Conservation (phyloP, 1,284 basidiomycete genomes). For the Volvariella surrecta region DNA sequence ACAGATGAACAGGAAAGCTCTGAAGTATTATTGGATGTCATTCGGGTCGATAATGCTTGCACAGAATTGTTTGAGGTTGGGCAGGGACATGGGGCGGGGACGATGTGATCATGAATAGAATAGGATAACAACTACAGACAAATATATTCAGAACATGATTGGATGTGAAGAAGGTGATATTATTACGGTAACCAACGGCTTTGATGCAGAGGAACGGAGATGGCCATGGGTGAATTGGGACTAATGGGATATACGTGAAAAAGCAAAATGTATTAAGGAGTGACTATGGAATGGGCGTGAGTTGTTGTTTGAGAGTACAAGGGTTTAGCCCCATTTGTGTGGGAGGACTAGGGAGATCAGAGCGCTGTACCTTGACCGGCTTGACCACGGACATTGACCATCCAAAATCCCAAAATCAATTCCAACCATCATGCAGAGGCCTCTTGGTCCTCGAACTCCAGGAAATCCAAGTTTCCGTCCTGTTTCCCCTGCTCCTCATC, state of each 20-base stretch:
- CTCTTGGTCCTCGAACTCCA: slow-evolving; percentile 48
- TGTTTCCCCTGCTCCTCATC: slow-evolving; percentile 31
- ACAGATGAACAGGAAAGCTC: background rate
- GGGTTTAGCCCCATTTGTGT: slow-evolving; percentile 18
- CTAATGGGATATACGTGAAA: too few relatives aligned
- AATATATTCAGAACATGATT: too few relatives aligned
- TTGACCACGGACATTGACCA: slow-evolving; percentile 16
- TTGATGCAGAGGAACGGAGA: slow-evolving; percentile 8
- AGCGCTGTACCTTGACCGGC: slow-evolving; percentile 19
- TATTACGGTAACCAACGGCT: slow-evolving; percentile 12
- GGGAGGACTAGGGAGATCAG: slow-evolving; percentile 11
- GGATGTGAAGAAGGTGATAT: too few relatives aligned
- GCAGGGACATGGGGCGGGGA: too few relatives aligned
- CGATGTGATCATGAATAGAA: too few relatives aligned
- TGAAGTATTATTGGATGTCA: background rate
- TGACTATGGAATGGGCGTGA: too few relatives aligned
- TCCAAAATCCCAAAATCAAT: slow-evolving; percentile 9
- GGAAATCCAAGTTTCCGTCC: slow-evolving; percentile 22
- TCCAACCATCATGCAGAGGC: slow-evolving; percentile 28
- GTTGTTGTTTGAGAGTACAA: too few relatives aligned
- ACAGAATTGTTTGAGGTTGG: too few relatives aligned
- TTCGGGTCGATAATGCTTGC: too few relatives aligned
- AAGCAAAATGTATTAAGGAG: too few relatives aligned
- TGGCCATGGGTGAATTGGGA: slow-evolving; percentile 1
- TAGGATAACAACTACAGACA: too few relatives aligned